phyloP scores from a whole-genome alignment of 2,329 filamentous ascomycete genomes.

The Fusarium xylarioides region DNA sequence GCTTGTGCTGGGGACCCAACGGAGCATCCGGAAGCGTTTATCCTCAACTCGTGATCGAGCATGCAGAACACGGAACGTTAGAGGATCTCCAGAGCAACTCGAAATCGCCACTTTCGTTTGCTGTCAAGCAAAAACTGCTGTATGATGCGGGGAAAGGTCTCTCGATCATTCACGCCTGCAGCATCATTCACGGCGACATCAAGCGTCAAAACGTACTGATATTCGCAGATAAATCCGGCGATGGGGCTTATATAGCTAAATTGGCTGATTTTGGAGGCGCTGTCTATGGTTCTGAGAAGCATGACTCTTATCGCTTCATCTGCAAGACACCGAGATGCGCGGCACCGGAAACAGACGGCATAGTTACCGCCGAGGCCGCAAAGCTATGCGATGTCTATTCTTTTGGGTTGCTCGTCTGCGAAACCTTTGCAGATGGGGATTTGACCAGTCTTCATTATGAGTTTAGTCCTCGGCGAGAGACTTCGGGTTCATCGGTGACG shows the following conservation, averaged over 20 bases:
- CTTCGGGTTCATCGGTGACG: not conserved
- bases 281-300: not conserved
- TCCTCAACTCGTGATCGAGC: not conserved
- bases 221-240: not conserved
- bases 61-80: not conserved
- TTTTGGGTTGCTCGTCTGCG: not conserved
- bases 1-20: not conserved
- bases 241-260: not conserved
- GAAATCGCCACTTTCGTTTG: not conserved
- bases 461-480: not conserved
- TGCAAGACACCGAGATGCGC: not conserved
- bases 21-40: not conserved
- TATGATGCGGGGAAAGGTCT: not conserved
- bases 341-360: not conserved
- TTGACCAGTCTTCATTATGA: not conserved
- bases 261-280: not conserved
- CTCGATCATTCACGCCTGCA: not conserved
- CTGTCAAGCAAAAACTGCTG: not conserved
- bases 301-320: constrained; percentile 4
- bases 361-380: not conserved
- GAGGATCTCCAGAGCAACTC: not conserved
- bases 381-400: not conserved
- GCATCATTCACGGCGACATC: not conserved
- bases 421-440: not conserved
- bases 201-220: not conserved